Evolutionary conservation across 2,329 filamentous ascomycete species (phyloP), one percentile per base, ranked within the genome.

Genomic region (Xylariales sp.): DNA sequence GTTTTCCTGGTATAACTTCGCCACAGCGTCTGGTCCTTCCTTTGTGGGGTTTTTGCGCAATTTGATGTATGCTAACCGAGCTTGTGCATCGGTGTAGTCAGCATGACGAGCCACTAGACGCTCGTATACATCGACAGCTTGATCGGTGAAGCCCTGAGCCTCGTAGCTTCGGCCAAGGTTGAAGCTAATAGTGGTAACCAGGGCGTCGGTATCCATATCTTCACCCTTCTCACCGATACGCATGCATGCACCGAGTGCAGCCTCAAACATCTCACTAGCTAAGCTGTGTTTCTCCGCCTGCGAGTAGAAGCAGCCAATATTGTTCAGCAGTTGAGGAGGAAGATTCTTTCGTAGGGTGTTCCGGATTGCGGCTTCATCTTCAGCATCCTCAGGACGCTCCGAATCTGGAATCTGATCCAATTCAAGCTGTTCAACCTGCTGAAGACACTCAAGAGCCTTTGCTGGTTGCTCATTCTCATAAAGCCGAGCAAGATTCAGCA

Each of bases 151-250:
- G 24, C 85, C 83, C 37, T 87, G 82, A 1, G 87, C 83, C 66
- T 98, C 93, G 53, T 96, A 96, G 41, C 89, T 95, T 41, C 93
- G 80, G 19, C 86, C 93, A 28, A 98, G 78, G 54, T 97, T 98
- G 73, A 93, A 98, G 58, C 88, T 95, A 59, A 98, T 95, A 3
- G 90, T 95, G 1, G 91, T 95, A 18, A 97, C 84, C 5, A 98
- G 72, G 12, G 89, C 88, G 62, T 98, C 93, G 0, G 84, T 90
- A 56, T 97, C 93, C 44, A 83, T 75, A 2, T 79, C 77, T 37
- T 83, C 76, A 29, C 89, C 84, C 51, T 80, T 83, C 52, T 88
- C 83, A 32, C 81, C 80, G 44, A 88, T 83, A 51, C 85, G 85
- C 51, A 94, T 81, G 55, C 90, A 96, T 13, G 91, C 88, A 45